Base-by-base conservation (phyloP, 2,329 filamentous ascomycete genomes). In the Pseudovirgaria hyperparasitica region DNA sequence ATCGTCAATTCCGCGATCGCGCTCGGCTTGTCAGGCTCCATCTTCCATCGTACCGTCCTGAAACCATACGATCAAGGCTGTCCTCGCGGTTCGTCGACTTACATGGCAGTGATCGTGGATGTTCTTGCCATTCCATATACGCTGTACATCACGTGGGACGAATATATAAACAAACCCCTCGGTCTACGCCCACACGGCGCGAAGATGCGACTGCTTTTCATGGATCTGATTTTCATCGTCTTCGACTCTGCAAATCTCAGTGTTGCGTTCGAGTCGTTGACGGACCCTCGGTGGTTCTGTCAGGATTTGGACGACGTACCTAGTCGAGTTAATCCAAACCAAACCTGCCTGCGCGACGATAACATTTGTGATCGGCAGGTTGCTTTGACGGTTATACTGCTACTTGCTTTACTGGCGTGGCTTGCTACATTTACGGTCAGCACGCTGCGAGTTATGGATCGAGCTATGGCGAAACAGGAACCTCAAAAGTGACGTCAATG, bases 161-260 rank as follows among this genome's bases (percentile, higher is more conserved):
- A 98, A 58, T 96, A 94, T 57, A 90, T 82, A 5, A 82, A 84
- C 16, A 92, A 92, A 50, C 90, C 92, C 13, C 63, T 98, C 12
- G 90, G 90, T 2, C 62, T 98, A 33, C 79, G 92, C 22, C 76
- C 76, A 5, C 75, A 84, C 7, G 76, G 76, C 30, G 78, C 82
- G 25, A 98, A 98, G 52, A 80, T 92, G 38, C 74, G 81, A 9
- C 71, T 98, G 26, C 81, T 96, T 33, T 72, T 98, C 29, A 70
- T 93, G 31, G 90, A 98, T 55, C 66, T 98, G 4, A 76, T 94
- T 45, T 98, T 98, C 51, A 93, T 98, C 45, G 86, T 96, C 22
- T 93, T 98, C 60, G 87, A 93, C 53, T 85, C 86, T 4, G 85
- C 86, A 27, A 96, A 93, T 56, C 70, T 92, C 15, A 81, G 82